Conservation (phyloP, 306 rosid genomes). For the Vigna trinervia region DNA sequence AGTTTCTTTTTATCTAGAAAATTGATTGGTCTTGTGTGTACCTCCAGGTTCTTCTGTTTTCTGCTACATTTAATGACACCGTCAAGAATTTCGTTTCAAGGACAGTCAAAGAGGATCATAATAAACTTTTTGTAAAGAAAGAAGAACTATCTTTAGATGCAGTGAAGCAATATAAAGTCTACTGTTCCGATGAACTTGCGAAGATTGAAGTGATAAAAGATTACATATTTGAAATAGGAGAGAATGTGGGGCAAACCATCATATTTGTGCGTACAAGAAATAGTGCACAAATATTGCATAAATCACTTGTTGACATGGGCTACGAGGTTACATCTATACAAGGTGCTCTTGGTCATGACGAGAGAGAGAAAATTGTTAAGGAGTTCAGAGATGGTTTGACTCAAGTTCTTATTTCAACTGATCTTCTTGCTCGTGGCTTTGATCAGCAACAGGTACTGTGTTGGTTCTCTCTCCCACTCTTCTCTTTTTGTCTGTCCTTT, state of each 20-base stretch:
- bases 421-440: conserved; percentile 84
- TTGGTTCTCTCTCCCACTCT: neutral
- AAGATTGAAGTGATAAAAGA: conserved; percentile 69
- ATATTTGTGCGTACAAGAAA: conserved; percentile 78
- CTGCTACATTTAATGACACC: conserved; percentile 86
- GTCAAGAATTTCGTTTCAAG: conserved; percentile 77
- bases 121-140: conserved; percentile 84
- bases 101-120: conserved; percentile 64
- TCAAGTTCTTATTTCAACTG: conserved; percentile 84
- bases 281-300: conserved; percentile 71
- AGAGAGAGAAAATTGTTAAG: conserved; percentile 80
- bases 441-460: conserved; percentile 83
- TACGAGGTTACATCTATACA: conserved; percentile 77
- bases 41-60: conserved; percentile 84
- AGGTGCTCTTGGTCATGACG: conserved; percentile 67
- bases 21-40: conserved; percentile 16
- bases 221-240: conserved; percentile 82
- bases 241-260: conserved; percentile 87
- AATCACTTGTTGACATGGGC: conserved; percentile 64
- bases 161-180: conserved; percentile 86
- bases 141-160: conserved; percentile 82
- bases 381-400: conserved; percentile 88
- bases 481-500: neutral
- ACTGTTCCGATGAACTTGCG: conserved; percentile 67
- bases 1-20: conserved; percentile 12